phyloP scores from a whole-genome alignment of 129 eudicot species.

The Helianthus tuberosus region DNA sequence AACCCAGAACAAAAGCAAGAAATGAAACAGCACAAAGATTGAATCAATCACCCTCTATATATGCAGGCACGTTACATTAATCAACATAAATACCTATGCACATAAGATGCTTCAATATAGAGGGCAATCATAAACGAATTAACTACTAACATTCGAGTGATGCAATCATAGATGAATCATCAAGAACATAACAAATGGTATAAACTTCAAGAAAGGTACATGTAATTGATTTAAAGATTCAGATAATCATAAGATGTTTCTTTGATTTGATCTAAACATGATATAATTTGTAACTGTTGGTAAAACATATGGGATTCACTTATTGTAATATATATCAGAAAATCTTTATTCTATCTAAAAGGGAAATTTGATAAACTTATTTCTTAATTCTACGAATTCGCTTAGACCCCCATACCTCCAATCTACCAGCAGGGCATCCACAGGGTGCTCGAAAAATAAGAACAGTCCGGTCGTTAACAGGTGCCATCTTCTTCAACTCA shows the following conservation, averaged over 20 bases:
- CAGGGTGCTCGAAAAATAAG: slow-evolving; percentile 54
- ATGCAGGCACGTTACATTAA: background rate
- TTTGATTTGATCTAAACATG: background rate
- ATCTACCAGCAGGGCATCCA: slow-evolving; percentile 58
- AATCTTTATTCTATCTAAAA: slow-evolving; percentile 34
- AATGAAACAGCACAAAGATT: background rate
- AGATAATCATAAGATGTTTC: background rate
- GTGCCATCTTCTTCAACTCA: slow-evolving; percentile 62
- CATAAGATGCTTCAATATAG: background rate
- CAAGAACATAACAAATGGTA: slow-evolving; percentile 5
- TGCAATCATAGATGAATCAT: background rate
- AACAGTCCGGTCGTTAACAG: slow-evolving; percentile 58
- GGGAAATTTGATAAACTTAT: background rate
- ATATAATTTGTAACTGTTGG: slow-evolving; percentile 5
- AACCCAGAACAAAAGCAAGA: background rate
- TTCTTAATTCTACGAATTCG: slow-evolving; percentile 49
- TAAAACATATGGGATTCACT: slow-evolving; percentile 16
- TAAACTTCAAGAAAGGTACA: slow-evolving; percentile 5
- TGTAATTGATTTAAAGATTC: slow-evolving; percentile 1
- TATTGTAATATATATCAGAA: slow-evolving; percentile 29
- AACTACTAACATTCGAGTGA: background rate
- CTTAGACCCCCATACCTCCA: slow-evolving; percentile 63
- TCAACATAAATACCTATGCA: background rate
- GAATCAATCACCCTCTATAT: background rate
- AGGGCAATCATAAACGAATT: background rate